These are phyloP conservation scores for Leccinum variicolor DNA, from an alignment of 768 basidiomycete species.

Conservation along the genomic window DNA sequence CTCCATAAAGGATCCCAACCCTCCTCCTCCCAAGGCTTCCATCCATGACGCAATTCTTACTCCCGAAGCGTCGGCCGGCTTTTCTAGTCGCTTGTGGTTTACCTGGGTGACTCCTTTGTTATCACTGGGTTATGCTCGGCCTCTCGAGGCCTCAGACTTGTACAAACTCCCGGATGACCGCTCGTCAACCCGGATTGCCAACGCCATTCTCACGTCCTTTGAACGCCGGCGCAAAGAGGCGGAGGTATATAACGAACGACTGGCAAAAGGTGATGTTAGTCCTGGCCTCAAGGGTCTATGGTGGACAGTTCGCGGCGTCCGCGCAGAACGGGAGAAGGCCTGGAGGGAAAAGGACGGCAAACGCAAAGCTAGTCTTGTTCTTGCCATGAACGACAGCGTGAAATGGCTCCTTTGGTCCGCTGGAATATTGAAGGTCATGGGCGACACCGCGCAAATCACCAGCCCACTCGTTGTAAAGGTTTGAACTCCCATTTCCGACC, in stretches of 20 bases:
- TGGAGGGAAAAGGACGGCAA: conserved; percentile 67
- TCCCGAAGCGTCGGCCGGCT: conserved; percentile 64
- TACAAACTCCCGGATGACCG: conserved; percentile 71
- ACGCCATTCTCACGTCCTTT: conserved; percentile 62
- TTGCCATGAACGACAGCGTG: conserved; percentile 75
- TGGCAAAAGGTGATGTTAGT: conserved; percentile 61
- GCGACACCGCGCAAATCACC: conserved; percentile 70
- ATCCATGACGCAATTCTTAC: conserved; percentile 58
- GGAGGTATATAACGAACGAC: conserved; percentile 63
- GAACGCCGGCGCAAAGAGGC: conserved; percentile 54
- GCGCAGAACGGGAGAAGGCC: conserved; percentile 51
- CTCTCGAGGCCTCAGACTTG: conserved; percentile 76
- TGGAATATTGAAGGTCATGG: conserved; percentile 55
- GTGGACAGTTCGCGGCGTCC: conserved; percentile 55
- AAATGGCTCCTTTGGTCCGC: conserved; percentile 77
- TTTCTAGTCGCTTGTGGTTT: conserved; percentile 62
- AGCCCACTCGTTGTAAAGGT: conserved; percentile 80
- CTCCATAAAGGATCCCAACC: conserved; percentile 14
- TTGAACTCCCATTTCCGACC: conserved; percentile 2
- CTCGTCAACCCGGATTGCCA: conserved; percentile 56
- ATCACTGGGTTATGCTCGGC: conserved; percentile 71
- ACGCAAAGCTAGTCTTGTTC: conserved; percentile 56
- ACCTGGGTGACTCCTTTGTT: conserved; percentile 74
- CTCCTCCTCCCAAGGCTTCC: conserved; percentile 45
- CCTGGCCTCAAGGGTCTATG: conserved; percentile 51